Evolutionary conservation across 176 grass and related monocot species (phyloP), one percentile per base, ranked within the genome.

Genomic region (Dactylis glomerata): DNA sequence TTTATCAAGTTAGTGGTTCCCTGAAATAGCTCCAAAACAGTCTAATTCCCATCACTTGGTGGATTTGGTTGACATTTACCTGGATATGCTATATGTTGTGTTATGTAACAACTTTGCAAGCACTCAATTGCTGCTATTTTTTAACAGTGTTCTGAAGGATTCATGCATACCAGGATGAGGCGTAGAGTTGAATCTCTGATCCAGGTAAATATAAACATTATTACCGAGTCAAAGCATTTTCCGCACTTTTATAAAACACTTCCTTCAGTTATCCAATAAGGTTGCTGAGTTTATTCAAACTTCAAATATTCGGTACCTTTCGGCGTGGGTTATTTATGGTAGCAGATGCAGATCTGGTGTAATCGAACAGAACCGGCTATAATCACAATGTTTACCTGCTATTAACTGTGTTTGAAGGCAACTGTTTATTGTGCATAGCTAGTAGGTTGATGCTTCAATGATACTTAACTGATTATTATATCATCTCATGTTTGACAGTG

Each of bases 81-180:
- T 58, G 6, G 3, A 83, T 83, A 63, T 2, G 56, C 49, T 41
- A 3, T 30, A 54, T n/a, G 32, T 66, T 9, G 8, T 89, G 30
- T 75, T 41, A n/a, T 42, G 57, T 57, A 33, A 24, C 47, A 85
- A 67, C 19, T 38, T 20, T 65, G 7, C 16, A 81, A 85, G 37
- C 33, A 75, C 59, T 85, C 8, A 85, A 44, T 17, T 74, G 27
- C 33, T 80, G 50, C 20, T 77, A 27, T 54, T 84, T 84, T 1
- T 86, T 85, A 78, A 76, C 12, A 99, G 97, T 99, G 97, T 84
- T 99, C 97, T 5, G 97, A 94, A 92, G 93, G 97, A 81, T 99
- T 99, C 85, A 99, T 99, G 97, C 97, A 99, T 68, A 99, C 97
- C 13, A 92, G 97, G 89, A 99, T 99, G 97, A 99, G 93, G 76